Base-by-base conservation (phyloP, 352 stramenopile species). In the Blastocystis sp. region DNA sequence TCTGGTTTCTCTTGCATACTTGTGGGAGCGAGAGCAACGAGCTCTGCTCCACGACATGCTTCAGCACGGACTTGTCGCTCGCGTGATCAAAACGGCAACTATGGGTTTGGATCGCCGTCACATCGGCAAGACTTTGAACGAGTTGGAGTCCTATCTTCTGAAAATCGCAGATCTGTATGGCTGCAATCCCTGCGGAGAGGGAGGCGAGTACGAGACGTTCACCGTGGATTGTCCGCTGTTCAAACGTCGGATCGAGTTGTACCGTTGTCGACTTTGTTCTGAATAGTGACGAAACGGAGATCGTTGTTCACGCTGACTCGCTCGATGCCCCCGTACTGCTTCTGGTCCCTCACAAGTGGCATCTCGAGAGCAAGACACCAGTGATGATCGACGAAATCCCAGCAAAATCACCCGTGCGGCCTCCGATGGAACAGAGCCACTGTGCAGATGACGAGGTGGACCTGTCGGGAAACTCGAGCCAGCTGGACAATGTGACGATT, bases 131-230 rank as follows among this genome's bases (percentile, higher is more conserved):
- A 92, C 93, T 4, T 93, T 99, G 69, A 91, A 90, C 0, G 92
- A 95, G 37, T 90, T 98, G 64, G 92, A 95, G 87, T 91, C 92
- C 56, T 92, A 96, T 54, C 94, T 99, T n/a, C 91, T 97, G 84
- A 91, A 91, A 39, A 91, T 99, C 90, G 92, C 98, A 91, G 92
- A 97, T 26, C 94, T 96, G 79, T 99, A 97, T 91, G 95, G 97
- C 76, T 95, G 99, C 90, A 97, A 99, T 90, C 93, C 98, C 7
- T 98, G 96, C 54, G 97, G 97, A 18, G 97, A 99, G 93, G 97
- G 97, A 53, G 97, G 97, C 23, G 97, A 99, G 91, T 99, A 99
- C 93, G 97, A 99, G 92, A 98, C 96, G 1, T 92, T 99, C 41
- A 98, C 97, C 34, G 90, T 99, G n/a, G 95, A 99, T 92, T 98